Base-by-base conservation (phyloP, 441 rosid genomes). In the Mallotus repandus region DNA sequence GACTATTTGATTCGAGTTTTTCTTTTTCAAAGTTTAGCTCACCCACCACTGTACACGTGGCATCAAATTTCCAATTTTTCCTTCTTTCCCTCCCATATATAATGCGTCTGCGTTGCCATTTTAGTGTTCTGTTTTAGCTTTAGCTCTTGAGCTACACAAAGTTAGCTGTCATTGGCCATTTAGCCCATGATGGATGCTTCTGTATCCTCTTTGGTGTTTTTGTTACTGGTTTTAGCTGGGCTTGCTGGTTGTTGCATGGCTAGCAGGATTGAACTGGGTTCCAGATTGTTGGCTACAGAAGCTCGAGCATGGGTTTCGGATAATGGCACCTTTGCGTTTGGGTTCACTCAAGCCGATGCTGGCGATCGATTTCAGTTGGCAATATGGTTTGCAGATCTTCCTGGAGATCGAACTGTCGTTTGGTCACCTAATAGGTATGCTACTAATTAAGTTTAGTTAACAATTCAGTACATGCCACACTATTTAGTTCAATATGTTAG, bases 341-440 rank as follows among this genome's bases (percentile, higher is more conserved):
- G 98, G 65, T 94, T 94, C 84, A 78, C 88, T 59, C 74, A 72
- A 21, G 80, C 78, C 4, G 80, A 78, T 57, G 57, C 57, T 49
- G 56, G 59, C 19, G 84, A 82, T 70, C 80, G 70, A 15, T 87
- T 86, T 78, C 84, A 79, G 50, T 53, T 89, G 9, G 91, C 89
- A n/a, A 88, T 92, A 71, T 94, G 98, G 98, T 89, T 90, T 69
- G 80, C 85, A 3, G 79, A 86, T 73, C 91, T 92, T 77, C 97
- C 97, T 4, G 94, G 96, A 14, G 97, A 94, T 74, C 84, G 85
- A 69, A 87, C 89, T 45, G 49, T 84, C 1, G 91, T 94, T 41
- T 94, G 98, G 98, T 94, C 97, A 5, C 84, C 97, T 59, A 92
- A 88, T 29, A 86, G 95, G 98, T 90, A 80, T 35, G 60, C 75